Evolutionary conservation across 2,329 filamentous ascomycete genomes (phyloP).

Genomic region (Penicillium occitanis): DNA sequence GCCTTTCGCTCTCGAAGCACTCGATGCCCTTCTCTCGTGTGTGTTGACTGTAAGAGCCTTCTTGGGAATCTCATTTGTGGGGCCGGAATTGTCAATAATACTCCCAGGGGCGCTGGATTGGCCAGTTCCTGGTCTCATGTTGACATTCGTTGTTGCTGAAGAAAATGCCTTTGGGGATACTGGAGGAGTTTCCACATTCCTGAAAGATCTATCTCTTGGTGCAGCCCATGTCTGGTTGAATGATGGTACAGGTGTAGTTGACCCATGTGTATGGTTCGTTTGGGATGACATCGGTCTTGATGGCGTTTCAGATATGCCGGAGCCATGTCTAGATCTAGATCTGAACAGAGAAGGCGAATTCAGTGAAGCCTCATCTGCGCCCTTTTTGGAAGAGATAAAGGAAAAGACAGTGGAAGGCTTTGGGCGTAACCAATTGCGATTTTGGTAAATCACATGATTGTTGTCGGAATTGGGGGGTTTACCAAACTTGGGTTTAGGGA

Average conservation of each 20-base stretch:
- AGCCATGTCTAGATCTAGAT: slow-evolving; percentile 2
- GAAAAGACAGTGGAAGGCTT: slow-evolving; percentile 17
- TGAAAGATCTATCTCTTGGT: not conserved
- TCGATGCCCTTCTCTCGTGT: not conserved
- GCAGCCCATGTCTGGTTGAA: slow-evolving; percentile 12
- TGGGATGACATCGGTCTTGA: slow-evolving; percentile 9
- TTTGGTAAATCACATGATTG: slow-evolving; percentile 15
- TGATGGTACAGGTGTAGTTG: not conserved
- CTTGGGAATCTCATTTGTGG: not conserved
- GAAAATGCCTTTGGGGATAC: slow-evolving; percentile 6
- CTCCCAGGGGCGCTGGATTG: not conserved
- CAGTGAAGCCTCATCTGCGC: not conserved
- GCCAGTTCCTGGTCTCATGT: not conserved
- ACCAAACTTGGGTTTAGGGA: slow-evolving; percentile 8
- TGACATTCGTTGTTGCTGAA: not conserved
- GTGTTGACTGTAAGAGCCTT: not conserved
- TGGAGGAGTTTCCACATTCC: slow-evolving; percentile 9
- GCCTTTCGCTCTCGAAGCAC: not conserved
- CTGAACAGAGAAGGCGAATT: slow-evolving; percentile 4
- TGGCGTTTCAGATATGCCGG: not conserved
- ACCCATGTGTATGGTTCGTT: not conserved
- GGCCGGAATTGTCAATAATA: not conserved
- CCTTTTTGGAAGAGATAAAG: slow-evolving; percentile 19
- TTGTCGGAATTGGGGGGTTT: not conserved
- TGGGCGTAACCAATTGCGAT: slow-evolving; percentile 12